Evolutionary conservation across 495 filamentous ascomycete species (phyloP), one percentile per base, ranked within the genome.

Genomic region (Platismatia glauca): DNA sequence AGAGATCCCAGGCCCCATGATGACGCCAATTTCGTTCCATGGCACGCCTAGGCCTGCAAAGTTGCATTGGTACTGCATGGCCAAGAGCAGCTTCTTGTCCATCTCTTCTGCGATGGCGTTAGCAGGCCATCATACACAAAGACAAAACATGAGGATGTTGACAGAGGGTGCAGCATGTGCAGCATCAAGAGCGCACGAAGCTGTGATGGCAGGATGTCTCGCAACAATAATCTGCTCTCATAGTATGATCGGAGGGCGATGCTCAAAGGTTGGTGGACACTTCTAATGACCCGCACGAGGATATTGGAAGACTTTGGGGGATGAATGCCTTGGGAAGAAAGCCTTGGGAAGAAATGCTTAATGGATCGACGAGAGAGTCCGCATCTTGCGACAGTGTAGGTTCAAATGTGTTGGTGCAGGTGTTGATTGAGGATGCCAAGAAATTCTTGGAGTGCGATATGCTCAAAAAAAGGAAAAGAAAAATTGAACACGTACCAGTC

Each of bases 41-140:
- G 78, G 78, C 4, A 82, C 69, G 37, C 71, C 76, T 12, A 78
- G 52, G 1, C 65, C 64, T 0, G 68, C 41, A 0, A 48, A 31
- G 38, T 77, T 80, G 63, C 77, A 80, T 8, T 67, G 70, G 0
- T 69, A 75, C n/a, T 80, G 78, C 0, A 82, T 62, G 0, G 74
- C 66, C 20, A 81, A 57, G 7, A 82, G 69, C 1, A 81, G 70
- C 20, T 73, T 70, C 60, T 75, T 73, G 53, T 80, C 72, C 16
- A 75, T 59, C 18, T 77, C 73, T 31, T 71, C 78, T 81, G 50
- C 38, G 59, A 20, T 27, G 20, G 7, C 31, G 38, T 62, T 7
- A 66, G 64, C 37, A 16, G 24, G 18, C 5, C 0, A 15, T 27
- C 12, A n/a, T n/a, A 11, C 4, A 15, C 6, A 39, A 18, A 18